These are phyloP conservation scores for Lentinula guzmanii DNA, from an alignment of 768 basidiomycete species.

Conservation along the genomic window DNA sequence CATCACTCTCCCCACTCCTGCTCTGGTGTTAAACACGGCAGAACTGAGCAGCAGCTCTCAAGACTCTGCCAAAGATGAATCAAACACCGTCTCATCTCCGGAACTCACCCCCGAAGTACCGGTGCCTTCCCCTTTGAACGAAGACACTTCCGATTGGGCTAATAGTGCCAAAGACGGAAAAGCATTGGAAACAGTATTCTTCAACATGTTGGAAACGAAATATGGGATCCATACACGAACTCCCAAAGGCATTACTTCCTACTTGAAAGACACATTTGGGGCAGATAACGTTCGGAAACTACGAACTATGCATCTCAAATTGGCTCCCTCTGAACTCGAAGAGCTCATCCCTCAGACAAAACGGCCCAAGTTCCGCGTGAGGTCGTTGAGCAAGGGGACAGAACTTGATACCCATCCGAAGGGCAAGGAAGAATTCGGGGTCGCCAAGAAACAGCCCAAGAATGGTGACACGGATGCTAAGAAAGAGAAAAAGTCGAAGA, in stretches of 20 bases:
- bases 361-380: slow-evolving; percentile 16
- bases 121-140: background rate
- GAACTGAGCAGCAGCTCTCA: background rate
- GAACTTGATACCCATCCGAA: slow-evolving; percentile 16
- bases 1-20: background rate
- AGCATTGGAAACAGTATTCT: slow-evolving; percentile 52
- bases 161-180: slow-evolving; percentile 30
- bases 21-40: background rate
- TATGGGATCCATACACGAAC: slow-evolving; percentile 50
- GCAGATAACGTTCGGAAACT: slow-evolving; percentile 34
- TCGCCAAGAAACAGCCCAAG: slow-evolving; percentile 20
- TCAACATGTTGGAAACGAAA: slow-evolving; percentile 48
- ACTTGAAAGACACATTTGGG: slow-evolving; percentile 48
- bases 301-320: slow-evolving; percentile 45
- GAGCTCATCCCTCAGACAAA: slow-evolving; percentile 5
- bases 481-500: slow-evolving; percentile 18
- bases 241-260: slow-evolving; percentile 38
- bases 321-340: slow-evolving; percentile 40
- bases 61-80: background rate
- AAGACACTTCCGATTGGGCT: slow-evolving; percentile 25
- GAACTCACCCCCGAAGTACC: background rate
- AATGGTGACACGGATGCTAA: slow-evolving; percentile 30
- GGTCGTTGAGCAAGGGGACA: slow-evolving; percentile 18
- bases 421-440: slow-evolving; percentile 24
- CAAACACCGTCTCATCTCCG: background rate